Conservation (phyloP, 208 protist genomes). For the Angomonas ambiguus region DNA sequence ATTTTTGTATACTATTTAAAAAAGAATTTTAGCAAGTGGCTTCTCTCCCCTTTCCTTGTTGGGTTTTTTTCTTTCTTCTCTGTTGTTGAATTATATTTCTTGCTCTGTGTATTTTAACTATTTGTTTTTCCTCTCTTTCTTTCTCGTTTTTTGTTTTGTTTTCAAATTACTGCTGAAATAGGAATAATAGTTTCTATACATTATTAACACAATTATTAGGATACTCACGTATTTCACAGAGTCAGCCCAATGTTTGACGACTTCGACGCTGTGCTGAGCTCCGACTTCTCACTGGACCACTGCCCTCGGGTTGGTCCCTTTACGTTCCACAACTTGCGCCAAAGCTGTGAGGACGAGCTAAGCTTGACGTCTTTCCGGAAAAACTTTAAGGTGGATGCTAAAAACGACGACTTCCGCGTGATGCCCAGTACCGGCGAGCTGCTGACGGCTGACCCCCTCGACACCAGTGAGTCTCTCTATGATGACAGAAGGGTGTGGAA, state of each 20-base stretch:
- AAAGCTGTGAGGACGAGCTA: conserved; percentile 21
- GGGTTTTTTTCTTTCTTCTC: conserved; percentile 12
- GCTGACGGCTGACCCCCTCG: conserved; percentile 71
- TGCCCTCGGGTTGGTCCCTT: conserved; percentile 79
- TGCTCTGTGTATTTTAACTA: background rate
- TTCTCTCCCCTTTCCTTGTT: too few relatives aligned
- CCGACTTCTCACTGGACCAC: conserved; percentile 72
- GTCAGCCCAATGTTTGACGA: conserved; percentile 48
- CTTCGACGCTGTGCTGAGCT: conserved; percentile 65
- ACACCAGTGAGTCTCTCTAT: conserved; percentile 55
- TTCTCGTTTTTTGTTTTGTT: conserved; percentile 4
- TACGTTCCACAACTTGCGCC: conserved; percentile 69
- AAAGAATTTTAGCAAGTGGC: too few relatives aligned
- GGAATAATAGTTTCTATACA: too few relatives aligned
- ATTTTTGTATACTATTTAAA: conserved; percentile 13
- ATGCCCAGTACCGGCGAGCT: conserved; percentile 45
- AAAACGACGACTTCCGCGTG: background rate
- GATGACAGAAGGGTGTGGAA: conserved; percentile 69
- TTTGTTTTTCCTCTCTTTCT: conserved; percentile 9
- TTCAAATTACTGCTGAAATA: background rate
- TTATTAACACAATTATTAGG: background rate
- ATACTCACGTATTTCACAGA: conserved; percentile 14
- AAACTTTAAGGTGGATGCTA: background rate
- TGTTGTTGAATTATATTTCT: background rate
- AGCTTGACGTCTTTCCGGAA: conserved; percentile 20